Conservation (phyloP, 495 filamentous ascomycete species). For the Aspergillus olivimuriae region DNA sequence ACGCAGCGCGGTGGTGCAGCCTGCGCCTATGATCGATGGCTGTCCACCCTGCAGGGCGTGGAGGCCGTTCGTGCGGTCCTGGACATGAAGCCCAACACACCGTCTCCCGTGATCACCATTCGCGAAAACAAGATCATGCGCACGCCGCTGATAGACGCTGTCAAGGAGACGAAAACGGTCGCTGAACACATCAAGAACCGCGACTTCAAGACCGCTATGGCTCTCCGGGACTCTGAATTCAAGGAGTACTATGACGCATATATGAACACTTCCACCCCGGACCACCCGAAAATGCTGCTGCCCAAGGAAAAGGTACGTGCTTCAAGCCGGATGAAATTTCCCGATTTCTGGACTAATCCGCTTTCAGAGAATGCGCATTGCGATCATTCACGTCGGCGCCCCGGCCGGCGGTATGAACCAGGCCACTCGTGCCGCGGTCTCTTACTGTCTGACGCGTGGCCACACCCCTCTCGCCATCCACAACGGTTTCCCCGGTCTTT, state of each 20-base stretch:
- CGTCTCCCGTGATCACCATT: constrained; percentile 91
- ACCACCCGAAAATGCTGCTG: constrained; percentile 55
- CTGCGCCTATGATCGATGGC: constrained; percentile 89
- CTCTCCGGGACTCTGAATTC: constrained; percentile 86
- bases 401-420: constrained; percentile 99
- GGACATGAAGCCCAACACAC: constrained; percentile 78
- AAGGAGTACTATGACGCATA: constrained; percentile 87
- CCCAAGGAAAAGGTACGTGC: constrained; percentile 60
- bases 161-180: constrained; percentile 75
- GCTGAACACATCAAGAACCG: constrained; percentile 71
- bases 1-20: constrained; percentile 91
- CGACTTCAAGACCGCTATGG: constrained; percentile 82
- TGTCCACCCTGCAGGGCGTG: constrained; percentile 89
- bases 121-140: constrained; percentile 97
- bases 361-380: constrained; percentile 78
- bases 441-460: constrained; percentile 92
- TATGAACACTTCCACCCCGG: constrained; percentile 74
- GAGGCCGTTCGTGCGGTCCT: constrained; percentile 97
- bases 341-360: neutral
- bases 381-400: constrained; percentile 93
- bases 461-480: constrained; percentile 89
- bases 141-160: constrained; percentile 82
- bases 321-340: constrained; percentile 15
- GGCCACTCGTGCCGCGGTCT: constrained; percentile 87
- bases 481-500: constrained; percentile 95